Conservation (phyloP, 2,329 filamentous ascomycete species). For the Hymenoscyphus albidus region DNA sequence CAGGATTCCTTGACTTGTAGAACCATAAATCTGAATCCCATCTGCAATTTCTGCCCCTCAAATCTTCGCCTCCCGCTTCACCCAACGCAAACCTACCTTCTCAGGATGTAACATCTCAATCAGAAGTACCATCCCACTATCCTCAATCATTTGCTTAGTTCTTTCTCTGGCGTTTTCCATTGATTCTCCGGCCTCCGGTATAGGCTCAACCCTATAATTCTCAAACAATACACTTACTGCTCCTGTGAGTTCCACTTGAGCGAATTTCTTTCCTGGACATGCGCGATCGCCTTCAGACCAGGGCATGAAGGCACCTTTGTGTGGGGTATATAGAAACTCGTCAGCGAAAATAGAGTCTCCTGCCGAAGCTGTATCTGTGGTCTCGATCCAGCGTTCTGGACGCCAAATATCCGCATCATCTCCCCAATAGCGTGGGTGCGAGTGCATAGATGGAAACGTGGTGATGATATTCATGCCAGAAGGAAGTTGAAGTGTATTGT, state of each 20-base stretch:
- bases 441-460: not conserved
- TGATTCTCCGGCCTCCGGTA: not conserved
- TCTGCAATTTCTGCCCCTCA: not conserved
- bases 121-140: constrained; percentile 5
- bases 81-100: not conserved
- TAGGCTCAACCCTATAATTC: constrained; percentile 13
- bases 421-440: constrained; percentile 5
- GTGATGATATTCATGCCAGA: not conserved
- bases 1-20: too few species aligned
- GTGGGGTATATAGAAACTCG: not conserved
- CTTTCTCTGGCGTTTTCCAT: not conserved
- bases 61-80: not conserved
- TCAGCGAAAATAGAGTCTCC: not conserved
- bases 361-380: not conserved
- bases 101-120: constrained; percentile 8
- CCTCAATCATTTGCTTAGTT: not conserved
- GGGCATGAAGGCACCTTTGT: constrained; percentile 23
- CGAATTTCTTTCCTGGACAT: constrained; percentile 34
- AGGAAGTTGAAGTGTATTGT: not conserved
- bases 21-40: too few species aligned
- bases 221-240: constrained; percentile 21
- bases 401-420: not conserved
- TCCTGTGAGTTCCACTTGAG: constrained; percentile 32
- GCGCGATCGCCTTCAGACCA: constrained; percentile 30
- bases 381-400: not conserved